Evolutionary conservation across 805 yeast species (phyloP), one percentile per base, ranked within the genome.

Genomic region (Teunomyces tritomae): DNA sequence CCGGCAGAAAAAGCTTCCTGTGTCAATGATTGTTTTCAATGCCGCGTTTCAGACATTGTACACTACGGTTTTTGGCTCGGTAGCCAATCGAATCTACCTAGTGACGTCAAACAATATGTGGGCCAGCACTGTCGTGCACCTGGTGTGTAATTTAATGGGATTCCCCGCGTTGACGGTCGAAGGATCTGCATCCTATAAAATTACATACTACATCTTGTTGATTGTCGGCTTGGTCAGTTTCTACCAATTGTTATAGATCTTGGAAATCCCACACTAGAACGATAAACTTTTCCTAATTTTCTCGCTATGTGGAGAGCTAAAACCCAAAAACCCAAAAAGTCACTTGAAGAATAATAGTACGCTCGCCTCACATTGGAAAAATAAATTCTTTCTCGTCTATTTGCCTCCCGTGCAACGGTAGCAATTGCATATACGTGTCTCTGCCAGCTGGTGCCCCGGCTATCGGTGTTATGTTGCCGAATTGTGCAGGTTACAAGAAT

Each of bases 61-160:
- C 61, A 89, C 96, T 1, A 69, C 83, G 4, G 49, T 84, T 8
- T 89, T 89, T 65, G 96, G 96, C 1, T 69, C 81, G 42, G 68
- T 85, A 47, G 84, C 90, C 1, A 76, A 83, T 51, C 72, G 72
- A 49, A 49, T 84, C 7, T 82, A 78, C 52, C 52, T 84, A n/a
- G 65, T 75, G 48, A 74, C 81, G 1, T 74, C 51, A 14, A 40
- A 73, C 20, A 78, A 76, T 44, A 54, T 85, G 7, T 82, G 84
- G 83, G 68, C 82, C 16, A 71, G 84, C 24, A 63, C 83, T 8
- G 62, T 74, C 1, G 81, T 79, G 4, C 96, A 89, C 60, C 58
- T 75, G 1, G 72, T 84, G 48, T 88, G 96, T 62, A 89, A 89
- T 61, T 64, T 74, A 45, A 70, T 84, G 66, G 91, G 94, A 0